Percentiles rank a stretch among this genome's conserved stretches.
These are phyloP conservation scores for Colletotrichum theobromicola DNA, from an alignment of 2,329 filamentous ascomycete species.

Conservation along the genomic window DNA sequence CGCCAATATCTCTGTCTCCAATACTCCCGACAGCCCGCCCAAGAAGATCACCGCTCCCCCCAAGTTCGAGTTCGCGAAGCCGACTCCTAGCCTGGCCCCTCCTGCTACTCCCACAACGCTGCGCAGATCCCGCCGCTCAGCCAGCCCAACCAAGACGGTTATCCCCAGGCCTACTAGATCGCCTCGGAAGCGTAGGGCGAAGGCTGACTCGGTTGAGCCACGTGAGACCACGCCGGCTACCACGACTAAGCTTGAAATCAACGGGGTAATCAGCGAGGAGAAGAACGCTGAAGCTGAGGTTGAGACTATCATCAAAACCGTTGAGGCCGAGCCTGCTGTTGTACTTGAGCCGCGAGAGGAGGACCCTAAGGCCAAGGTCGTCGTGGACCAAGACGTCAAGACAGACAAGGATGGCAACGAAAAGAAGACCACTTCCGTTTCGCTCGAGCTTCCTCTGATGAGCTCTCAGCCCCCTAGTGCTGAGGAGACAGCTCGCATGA, in stretches of 20 bases:
- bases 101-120: constrained; percentile 50
- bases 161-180: constrained; percentile 34
- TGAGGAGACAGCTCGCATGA: constrained; percentile 82
- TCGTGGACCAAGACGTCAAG: constrained; percentile 69
- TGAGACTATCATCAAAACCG: constrained; percentile 47
- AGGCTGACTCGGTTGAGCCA: constrained; percentile 44
- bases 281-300: constrained; percentile 33
- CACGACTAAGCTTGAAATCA: constrained; percentile 31
- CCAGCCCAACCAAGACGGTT: constrained; percentile 59
- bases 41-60: constrained; percentile 85
- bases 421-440: constrained; percentile 74
- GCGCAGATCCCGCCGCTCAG: constrained; percentile 59
- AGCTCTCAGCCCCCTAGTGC: constrained; percentile 71
- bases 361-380: constrained; percentile 69
- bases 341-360: constrained; percentile 59
- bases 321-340: constrained; percentile 54
- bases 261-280: constrained; percentile 30
- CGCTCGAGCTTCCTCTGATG: constrained; percentile 72
- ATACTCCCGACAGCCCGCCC: constrained; percentile 68
- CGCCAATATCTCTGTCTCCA: constrained; percentile 69
- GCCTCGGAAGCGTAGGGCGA: constrained; percentile 59
- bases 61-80: constrained; percentile 67
- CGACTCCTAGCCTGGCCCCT: constrained; percentile 48
- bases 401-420: constrained; percentile 63
- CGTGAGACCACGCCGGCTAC: background rate